Evolutionary conservation across 192 early-diverging fungal genomes (phyloP).

Genomic region (Linnemannia hyalina): DNA sequence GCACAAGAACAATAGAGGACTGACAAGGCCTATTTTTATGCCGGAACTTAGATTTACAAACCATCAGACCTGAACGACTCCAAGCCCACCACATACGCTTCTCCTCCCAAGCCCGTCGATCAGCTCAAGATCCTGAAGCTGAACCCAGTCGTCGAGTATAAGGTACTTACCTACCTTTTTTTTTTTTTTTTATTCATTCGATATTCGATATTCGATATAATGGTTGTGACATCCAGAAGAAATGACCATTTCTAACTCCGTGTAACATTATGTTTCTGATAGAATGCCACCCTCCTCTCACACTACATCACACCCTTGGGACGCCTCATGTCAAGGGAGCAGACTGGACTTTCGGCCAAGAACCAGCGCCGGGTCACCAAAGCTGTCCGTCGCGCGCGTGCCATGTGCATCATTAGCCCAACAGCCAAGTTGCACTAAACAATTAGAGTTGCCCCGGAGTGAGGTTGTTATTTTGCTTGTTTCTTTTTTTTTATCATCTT

Average conservation of each 20-base stretch:
- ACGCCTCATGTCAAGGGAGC: slow-evolving; percentile 69
- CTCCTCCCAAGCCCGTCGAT: slow-evolving; percentile 44
- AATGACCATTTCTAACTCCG: background rate
- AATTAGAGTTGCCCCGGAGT: background rate
- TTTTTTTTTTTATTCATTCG: background rate
- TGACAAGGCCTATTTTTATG: background rate
- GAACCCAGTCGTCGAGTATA: slow-evolving; percentile 50
- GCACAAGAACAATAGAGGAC: background rate
- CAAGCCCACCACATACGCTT: slow-evolving; percentile 18
- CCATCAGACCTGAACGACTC: slow-evolving; percentile 44
- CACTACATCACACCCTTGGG: slow-evolving; percentile 74
- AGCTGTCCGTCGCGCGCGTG: slow-evolving; percentile 72
- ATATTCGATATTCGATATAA: background rate
- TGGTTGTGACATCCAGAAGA: background rate
- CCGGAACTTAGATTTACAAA: slow-evolving; percentile 37
- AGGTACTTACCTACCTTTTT: slow-evolving; percentile 12
- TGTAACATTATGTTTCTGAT: background rate
- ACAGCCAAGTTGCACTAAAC: slow-evolving; percentile 35
- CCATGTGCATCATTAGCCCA: slow-evolving; percentile 57
- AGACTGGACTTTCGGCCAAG: slow-evolving; percentile 71
- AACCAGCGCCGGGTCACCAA: slow-evolving; percentile 72
- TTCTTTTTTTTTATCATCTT: background rate
- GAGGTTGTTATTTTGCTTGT: background rate
- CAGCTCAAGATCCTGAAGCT: slow-evolving; percentile 57
- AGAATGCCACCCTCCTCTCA: slow-evolving; percentile 67